phyloP scores from a whole-genome alignment of 2,329 filamentous ascomycete genomes.

The Diaporthe ampelina region DNA sequence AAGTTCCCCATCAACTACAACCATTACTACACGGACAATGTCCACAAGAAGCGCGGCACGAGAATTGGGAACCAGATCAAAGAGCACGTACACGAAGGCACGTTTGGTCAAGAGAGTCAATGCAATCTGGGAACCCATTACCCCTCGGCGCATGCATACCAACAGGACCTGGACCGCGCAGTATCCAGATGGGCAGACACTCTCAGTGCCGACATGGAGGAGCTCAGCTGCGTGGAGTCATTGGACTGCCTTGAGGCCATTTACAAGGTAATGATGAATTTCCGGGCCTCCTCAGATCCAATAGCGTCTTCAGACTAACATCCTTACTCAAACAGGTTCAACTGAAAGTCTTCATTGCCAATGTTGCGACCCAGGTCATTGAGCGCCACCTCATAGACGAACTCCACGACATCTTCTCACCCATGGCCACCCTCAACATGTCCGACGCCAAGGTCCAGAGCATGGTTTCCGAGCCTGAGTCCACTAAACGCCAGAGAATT shows the following conservation, averaged over 20 bases:
- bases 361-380: constrained; percentile 32
- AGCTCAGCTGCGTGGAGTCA: constrained; percentile 18
- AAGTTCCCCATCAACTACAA: constrained; percentile 29
- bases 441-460: constrained; percentile 6
- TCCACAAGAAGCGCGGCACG: constrained; percentile 4
- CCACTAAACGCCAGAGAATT: neutral
- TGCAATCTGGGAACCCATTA: neutral
- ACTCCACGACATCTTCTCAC: constrained; percentile 17
- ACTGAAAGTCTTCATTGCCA: constrained; percentile 25
- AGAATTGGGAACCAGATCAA: neutral
- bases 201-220: constrained; percentile 16
- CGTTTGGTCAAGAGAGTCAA: no score
- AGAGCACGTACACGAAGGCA: no score
- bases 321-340: constrained; percentile 22
- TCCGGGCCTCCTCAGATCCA: no score
- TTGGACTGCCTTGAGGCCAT: constrained; percentile 18
- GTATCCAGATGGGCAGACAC: neutral
- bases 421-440: neutral
- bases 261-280: no score
- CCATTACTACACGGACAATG: constrained; percentile 36
- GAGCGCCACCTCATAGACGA: constrained; percentile 26
- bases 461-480: constrained; percentile 5
- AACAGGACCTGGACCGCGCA: no score
- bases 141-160: no score
- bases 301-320: no score